phyloP scores from a whole-genome alignment of 495 filamentous ascomycete species.

The Penicillium egyptiacum region DNA sequence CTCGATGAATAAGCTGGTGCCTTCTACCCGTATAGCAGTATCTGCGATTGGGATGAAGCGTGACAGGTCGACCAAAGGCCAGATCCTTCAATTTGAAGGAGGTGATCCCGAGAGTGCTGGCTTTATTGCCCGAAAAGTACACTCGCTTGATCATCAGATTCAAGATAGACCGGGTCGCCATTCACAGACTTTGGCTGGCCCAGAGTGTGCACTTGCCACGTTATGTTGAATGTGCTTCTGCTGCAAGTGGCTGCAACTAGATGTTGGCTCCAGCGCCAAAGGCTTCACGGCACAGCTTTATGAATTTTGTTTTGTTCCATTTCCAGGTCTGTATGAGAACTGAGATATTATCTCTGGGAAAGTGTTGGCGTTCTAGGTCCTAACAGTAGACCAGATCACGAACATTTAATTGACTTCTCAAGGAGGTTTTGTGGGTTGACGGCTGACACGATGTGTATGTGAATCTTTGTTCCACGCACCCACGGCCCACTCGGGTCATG shows the following conservation, averaged over 20 bases:
- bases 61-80: background rate
- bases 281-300: background rate
- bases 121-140: background rate
- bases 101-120: background rate
- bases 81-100: background rate
- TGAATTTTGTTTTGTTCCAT: background rate
- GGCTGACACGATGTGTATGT: conserved; percentile 5
- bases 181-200: conserved; percentile 4
- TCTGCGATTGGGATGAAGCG: no score
- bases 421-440: background rate
- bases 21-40: background rate
- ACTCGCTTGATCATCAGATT: background rate
- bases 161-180: background rate
- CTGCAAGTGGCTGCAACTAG: background rate
- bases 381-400: no score
- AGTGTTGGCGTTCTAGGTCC: background rate
- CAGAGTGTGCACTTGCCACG: background rate
- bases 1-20: conserved; percentile 1
- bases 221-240: background rate
- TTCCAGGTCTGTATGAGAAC: background rate
- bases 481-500: background rate
- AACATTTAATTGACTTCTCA: background rate
- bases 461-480: background rate
- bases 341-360: background rate
- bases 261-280: background rate